Base-by-base conservation (phyloP, 1,139 yeast species). In the Candida sanyaensis region DNA sequence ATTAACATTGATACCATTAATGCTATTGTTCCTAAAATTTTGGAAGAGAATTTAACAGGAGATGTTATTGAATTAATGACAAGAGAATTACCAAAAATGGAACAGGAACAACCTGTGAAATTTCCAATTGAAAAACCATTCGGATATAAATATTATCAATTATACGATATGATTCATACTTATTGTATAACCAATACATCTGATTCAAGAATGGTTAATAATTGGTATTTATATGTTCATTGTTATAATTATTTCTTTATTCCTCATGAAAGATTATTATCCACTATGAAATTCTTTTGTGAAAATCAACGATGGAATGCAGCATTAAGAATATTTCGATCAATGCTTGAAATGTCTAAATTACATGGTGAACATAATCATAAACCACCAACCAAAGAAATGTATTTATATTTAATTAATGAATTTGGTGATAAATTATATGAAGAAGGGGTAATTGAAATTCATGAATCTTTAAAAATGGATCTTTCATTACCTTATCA, bases 401-500 rank as follows among this genome's bases (percentile, higher is more conserved):
- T 87, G 65, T 88, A 88, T 58, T 62, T 75, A 51, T 78, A 80
- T 56, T 65, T 88, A 27, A 81, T 88, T 59, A 71, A 77, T 47
- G 78, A 79, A 47, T 87, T 86, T 67, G 89, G 92, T 1, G 69
- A 75, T 42, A 70, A 71, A 47, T 66, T 78, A 31, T 88, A 85
- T 55, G 84, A 80, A 50, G 86, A 83, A 29, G 96, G 95, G 0
- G 83, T 88, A 6, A 71, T 74, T 41, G 88, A 85, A 51, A 65
- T 88, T 10, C 91, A 87, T 56, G 79, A 83, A 47, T 75, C 79
- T 47, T 68, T 86, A 58, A 84, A 86, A 53, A 78, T 86, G 78
- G 96, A 88, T 57, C 63, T 83, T 7, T 66, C 74, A 11, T 69
- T 86, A 40, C 64, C 65, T n/a, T 78, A 75, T 49, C 77, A 83